Evolutionary conservation across 75 land plant genomes (phyloP).

Genomic region (Gnetum montanum): DNA sequence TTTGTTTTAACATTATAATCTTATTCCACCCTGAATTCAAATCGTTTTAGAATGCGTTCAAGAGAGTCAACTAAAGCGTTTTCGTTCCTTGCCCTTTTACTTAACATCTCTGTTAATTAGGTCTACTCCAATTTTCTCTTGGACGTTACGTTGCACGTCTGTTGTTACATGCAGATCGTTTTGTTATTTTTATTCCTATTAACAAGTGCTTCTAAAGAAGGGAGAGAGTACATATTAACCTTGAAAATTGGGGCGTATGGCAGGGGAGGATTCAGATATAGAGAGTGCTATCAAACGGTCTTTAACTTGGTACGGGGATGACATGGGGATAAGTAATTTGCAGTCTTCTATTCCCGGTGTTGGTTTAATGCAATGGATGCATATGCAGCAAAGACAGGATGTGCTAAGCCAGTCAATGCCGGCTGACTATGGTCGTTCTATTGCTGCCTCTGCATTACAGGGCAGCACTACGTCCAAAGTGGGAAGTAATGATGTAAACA

Average conservation of each 20-base stretch:
- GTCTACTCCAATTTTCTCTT: too few species aligned
- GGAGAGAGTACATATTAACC: not conserved
- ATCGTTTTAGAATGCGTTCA: too few species aligned
- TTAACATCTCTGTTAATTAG: too few species aligned
- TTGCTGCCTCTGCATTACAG: constrained; percentile 13
- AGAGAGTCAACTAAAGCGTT: too few species aligned
- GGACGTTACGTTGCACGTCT: too few species aligned
- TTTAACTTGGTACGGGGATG: constrained; percentile 59
- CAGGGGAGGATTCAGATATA: constrained; percentile 59
- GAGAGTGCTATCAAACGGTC: constrained; percentile 53
- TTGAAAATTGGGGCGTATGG: too few species aligned
- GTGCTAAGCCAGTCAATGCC: constrained; percentile 23
- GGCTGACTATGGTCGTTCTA: constrained; percentile 30
- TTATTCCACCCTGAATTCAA: too few species aligned
- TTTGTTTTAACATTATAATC: too few species aligned
- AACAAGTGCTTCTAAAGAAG: not conserved
- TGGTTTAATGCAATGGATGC: constrained; percentile 69
- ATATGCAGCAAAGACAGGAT: constrained; percentile 59
- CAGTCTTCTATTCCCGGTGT: constrained; percentile 48
- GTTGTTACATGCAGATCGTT: not conserved
- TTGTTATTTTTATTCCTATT: not conserved
- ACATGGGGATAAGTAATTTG: constrained; percentile 46
- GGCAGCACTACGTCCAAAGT: too few species aligned
- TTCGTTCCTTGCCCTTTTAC: too few species aligned
- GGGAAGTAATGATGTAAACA: constrained; percentile 3